phyloP scores from a whole-genome alignment of 2,329 filamentous ascomycete genomes.

The Cladosporium oxysporum region DNA sequence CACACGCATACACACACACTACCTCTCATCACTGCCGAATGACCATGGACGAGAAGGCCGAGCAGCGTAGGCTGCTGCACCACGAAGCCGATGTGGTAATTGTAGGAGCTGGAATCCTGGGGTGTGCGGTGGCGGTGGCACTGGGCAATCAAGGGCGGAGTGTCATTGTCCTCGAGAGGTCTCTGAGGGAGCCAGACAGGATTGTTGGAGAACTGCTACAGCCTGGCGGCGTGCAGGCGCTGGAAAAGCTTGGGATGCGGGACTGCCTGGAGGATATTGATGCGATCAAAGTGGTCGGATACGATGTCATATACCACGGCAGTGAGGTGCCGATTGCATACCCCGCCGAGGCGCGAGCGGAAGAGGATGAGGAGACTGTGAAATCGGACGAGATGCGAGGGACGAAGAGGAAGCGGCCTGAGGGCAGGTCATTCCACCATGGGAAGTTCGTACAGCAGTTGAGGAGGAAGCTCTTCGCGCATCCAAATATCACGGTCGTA shows the following conservation, averaged over 20 bases:
- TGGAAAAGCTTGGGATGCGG: conserved; percentile 76
- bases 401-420: conserved; percentile 53
- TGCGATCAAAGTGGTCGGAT: conserved; percentile 77
- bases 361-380: conserved; percentile 36
- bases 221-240: conserved; percentile 80
- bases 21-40: not conserved
- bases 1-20: not conserved
- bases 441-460: conserved; percentile 87
- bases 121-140: conserved; percentile 81
- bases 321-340: conserved; percentile 76
- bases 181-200: conserved; percentile 87
- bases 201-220: conserved; percentile 96
- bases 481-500: conserved; percentile 84
- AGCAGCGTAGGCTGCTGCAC: conserved; percentile 54
- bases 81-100: conserved; percentile 81
- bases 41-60: conserved; percentile 25
- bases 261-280: conserved; percentile 89
- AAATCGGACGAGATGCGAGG: conserved; percentile 36
- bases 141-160: conserved; percentile 87
- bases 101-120: conserved; percentile 86
- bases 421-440: conserved; percentile 88
- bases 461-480: conserved; percentile 69
- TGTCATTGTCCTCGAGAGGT: conserved; percentile 85
- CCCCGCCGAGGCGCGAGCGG: conserved; percentile 58
- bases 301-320: conserved; percentile 82